Conservation (phyloP, 352 stramenopile species). For the Phytopythium montanum region DNA sequence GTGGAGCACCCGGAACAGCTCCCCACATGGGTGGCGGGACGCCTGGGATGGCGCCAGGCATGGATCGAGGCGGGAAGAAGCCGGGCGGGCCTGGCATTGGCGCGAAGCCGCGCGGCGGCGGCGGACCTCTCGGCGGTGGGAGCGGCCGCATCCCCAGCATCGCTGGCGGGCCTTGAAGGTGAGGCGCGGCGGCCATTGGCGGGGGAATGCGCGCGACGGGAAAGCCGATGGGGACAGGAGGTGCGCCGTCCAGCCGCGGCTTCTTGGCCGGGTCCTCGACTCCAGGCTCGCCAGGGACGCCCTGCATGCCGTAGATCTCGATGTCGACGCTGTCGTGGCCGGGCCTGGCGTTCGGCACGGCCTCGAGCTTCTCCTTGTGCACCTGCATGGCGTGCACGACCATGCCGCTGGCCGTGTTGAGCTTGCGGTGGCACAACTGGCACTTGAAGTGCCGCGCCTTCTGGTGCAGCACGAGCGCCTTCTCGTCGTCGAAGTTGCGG, state of each 20-base stretch:
- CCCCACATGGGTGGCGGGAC: slow-evolving; percentile 2
- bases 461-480: slow-evolving; percentile 91
- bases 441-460: slow-evolving; percentile 93
- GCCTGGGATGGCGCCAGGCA: slow-evolving; percentile 19
- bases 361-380: slow-evolving; percentile 82
- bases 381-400: slow-evolving; percentile 87
- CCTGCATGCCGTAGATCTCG: slow-evolving; percentile 91
- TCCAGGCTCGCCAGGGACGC: slow-evolving; percentile 51
- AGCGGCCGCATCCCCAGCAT: slow-evolving; percentile 54
- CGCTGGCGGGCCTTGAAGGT: slow-evolving; percentile 13
- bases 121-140: slow-evolving; percentile 26
- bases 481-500: slow-evolving; percentile 89
- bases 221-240: slow-evolving; percentile 41
- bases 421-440: slow-evolving; percentile 89
- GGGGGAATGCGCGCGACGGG: slow-evolving; percentile 36
- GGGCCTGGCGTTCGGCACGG: slow-evolving; percentile 83
- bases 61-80: slow-evolving; percentile 9
- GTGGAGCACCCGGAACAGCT: slow-evolving; percentile 17
- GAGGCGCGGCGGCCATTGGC: slow-evolving; percentile 6
- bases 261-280: slow-evolving; percentile 34
- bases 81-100: slow-evolving; percentile 2
- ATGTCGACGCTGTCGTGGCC: slow-evolving; percentile 76
- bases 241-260: slow-evolving; percentile 33
- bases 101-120: slow-evolving; percentile 28
- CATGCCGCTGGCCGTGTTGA: slow-evolving; percentile 88